A percentile compares a stretch with the other conserved stretches of the same genome.
phyloP scores from a whole-genome alignment of 1,284 basidiomycete species.

The Fereydounia khargensis region DNA sequence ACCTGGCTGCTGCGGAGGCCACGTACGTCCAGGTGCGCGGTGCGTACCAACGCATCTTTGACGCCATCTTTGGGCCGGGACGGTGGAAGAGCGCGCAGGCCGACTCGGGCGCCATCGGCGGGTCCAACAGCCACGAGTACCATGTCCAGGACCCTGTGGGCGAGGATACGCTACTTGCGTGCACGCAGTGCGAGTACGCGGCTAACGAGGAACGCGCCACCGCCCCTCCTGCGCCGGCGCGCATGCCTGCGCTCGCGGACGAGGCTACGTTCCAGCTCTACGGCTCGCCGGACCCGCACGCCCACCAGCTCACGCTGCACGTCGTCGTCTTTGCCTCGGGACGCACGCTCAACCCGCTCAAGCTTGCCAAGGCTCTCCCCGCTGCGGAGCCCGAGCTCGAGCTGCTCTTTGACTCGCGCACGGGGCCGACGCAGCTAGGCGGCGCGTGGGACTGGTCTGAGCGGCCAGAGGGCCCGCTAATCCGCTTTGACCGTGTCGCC shows the following conservation, averaged over 20 bases:
- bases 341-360: constrained; percentile 38
- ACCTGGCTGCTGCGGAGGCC: constrained; percentile 9
- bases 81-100: constrained; percentile 52
- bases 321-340: constrained; percentile 29
- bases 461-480: constrained; percentile 40
- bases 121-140: constrained; percentile 57
- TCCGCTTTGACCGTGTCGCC: constrained; percentile 23
- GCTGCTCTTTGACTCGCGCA: constrained; percentile 16
- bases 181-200: constrained; percentile 48
- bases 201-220: constrained; percentile 56
- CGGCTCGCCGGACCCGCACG: constrained; percentile 11
- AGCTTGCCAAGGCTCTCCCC: constrained; percentile 24
- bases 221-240: constrained; percentile 14
- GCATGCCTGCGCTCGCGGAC: constrained; percentile 6
- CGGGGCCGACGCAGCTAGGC: background rate
- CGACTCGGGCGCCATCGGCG: constrained; percentile 59
- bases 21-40: constrained; percentile 52
- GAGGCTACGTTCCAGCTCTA: constrained; percentile 35
- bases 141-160: constrained; percentile 53
- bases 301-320: constrained; percentile 24
- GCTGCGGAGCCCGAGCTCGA: constrained; percentile 3
- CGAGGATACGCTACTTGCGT: constrained; percentile 56
- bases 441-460: constrained; percentile 45
- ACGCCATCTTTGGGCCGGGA: constrained; percentile 22
- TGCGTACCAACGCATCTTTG: constrained; percentile 53